Percentiles rank a stretch among this genome's conserved stretches.
phyloP scores from a whole-genome alignment of 176 grass and related monocot genomes.

The Zoysia japonica region DNA sequence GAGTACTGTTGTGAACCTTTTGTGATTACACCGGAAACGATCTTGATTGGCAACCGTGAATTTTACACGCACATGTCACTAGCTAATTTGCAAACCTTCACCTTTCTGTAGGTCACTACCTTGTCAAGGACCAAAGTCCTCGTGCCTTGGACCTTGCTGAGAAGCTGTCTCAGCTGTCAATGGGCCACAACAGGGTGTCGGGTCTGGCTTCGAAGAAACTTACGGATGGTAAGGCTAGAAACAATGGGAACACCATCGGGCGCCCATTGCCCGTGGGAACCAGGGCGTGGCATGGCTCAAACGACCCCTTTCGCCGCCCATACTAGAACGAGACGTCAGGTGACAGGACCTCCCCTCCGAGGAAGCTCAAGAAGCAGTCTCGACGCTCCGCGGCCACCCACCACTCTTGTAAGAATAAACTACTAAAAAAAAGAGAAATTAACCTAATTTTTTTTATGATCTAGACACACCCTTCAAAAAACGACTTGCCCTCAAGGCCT shows the following conservation, averaged over 20 bases:
- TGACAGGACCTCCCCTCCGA: constrained; percentile 54
- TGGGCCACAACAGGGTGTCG: constrained; percentile 49
- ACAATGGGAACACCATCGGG: constrained; percentile 23
- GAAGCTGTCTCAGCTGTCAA: constrained; percentile 58
- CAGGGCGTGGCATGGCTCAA: constrained; percentile 50
- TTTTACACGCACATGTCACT: background rate
- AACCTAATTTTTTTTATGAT: too few species aligned
- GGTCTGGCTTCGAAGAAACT: constrained; percentile 36
- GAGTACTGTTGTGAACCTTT: background rate
- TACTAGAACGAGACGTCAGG: constrained; percentile 60
- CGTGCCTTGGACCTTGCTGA: constrained; percentile 48
- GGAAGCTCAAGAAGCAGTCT: constrained; percentile 43
- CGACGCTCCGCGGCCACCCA: fast-evolving
- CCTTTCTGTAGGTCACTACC: constrained; percentile 23
- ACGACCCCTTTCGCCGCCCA: constrained; percentile 44
- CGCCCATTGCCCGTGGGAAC: constrained; percentile 50
- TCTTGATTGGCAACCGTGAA: background rate
- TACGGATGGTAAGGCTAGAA: constrained; percentile 43
- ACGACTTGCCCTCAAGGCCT: too few species aligned
- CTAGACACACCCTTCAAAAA: too few species aligned
- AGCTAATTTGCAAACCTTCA: background rate
- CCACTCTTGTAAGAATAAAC: background rate
- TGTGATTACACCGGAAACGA: background rate
- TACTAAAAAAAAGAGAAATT: background rate
- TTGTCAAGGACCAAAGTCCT: constrained; percentile 30